phyloP scores from a whole-genome alignment of 1,284 basidiomycete genomes.

The Moesziomyces parantarcticus region DNA sequence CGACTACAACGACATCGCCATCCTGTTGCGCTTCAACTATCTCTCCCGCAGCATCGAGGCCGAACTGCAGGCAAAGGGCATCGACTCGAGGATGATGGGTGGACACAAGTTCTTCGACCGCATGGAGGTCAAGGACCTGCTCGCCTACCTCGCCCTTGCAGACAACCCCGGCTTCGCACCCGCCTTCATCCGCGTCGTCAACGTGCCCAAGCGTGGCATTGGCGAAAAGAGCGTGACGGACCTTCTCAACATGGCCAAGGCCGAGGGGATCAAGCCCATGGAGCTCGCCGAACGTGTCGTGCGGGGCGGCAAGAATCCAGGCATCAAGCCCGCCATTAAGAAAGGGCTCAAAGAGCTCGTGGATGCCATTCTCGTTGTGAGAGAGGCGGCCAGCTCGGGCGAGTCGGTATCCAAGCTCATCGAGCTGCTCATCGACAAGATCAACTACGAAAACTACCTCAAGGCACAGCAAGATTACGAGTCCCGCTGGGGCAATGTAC shows the following conservation, averaged over 20 bases:
- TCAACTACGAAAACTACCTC: slow-evolving; percentile 78
- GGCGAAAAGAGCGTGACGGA: slow-evolving; percentile 84
- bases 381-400: slow-evolving; percentile 74
- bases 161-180: slow-evolving; percentile 80
- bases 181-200: slow-evolving; percentile 82
- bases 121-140: slow-evolving; percentile 79
- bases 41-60: slow-evolving; percentile 82
- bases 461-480: slow-evolving; percentile 78
- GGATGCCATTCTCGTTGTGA: slow-evolving; percentile 73
- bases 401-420: slow-evolving; percentile 77
- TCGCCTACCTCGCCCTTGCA: slow-evolving; percentile 78
- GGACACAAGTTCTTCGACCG: slow-evolving; percentile 90
- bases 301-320: slow-evolving; percentile 68
- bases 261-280: slow-evolving; percentile 74
- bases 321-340: slow-evolving; percentile 77
- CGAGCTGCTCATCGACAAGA: slow-evolving; percentile 73
- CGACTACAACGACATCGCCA: slow-evolving; percentile 69
- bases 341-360: slow-evolving; percentile 76
- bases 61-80: slow-evolving; percentile 79
- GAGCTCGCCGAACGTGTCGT: slow-evolving; percentile 69
- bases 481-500: slow-evolving; percentile 84
- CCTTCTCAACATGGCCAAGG: slow-evolving; percentile 73
- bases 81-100: slow-evolving; percentile 81
- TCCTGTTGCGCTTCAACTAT: slow-evolving; percentile 79
- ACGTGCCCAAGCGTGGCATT: slow-evolving; percentile 79